These are phyloP conservation scores for Chaetomiaceae sp. DNA, from an alignment of 2,329 filamentous ascomycete genomes.

Conservation along the genomic window DNA sequence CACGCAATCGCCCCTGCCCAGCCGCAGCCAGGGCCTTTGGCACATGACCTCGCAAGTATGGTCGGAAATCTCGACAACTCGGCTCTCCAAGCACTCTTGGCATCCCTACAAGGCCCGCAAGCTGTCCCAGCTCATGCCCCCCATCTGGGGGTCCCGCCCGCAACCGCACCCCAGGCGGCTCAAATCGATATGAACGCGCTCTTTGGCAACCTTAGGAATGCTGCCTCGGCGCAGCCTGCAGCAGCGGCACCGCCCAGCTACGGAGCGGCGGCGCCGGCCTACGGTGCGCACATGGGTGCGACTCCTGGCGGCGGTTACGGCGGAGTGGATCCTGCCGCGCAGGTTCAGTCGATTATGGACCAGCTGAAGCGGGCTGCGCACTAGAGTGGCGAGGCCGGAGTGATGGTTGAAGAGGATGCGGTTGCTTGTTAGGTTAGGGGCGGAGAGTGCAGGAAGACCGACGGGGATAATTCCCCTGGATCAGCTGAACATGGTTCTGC, in stretches of 20 bases:
- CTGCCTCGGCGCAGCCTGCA: conserved; percentile 13
- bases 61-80: conserved; percentile 32
- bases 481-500: too few relatives aligned
- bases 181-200: conserved; percentile 46
- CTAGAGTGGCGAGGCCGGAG: not conserved
- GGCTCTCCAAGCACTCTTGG: conserved; percentile 34
- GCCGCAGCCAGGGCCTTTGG: conserved; percentile 9
- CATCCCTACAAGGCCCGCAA: conserved; percentile 31
- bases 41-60: conserved; percentile 24
- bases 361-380: conserved; percentile 22
- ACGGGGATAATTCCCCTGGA: too few relatives aligned
- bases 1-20: conserved; percentile 25
- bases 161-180: conserved; percentile 27
- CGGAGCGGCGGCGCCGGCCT: conserved; percentile 7
- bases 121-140: conserved; percentile 28
- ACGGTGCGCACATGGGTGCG: conserved; percentile 4
- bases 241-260: conserved; percentile 9
- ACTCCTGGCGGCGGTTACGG: not conserved
- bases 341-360: conserved; percentile 28
- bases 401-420: too few relatives aligned
- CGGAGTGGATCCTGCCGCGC: conserved; percentile 21
- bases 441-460: too few relatives aligned
- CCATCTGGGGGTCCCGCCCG: conserved; percentile 22
- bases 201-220: conserved; percentile 37
- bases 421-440: too few relatives aligned